Base-by-base conservation (phyloP, 805 yeast genomes). In the Metschnikowia anglica region DNA sequence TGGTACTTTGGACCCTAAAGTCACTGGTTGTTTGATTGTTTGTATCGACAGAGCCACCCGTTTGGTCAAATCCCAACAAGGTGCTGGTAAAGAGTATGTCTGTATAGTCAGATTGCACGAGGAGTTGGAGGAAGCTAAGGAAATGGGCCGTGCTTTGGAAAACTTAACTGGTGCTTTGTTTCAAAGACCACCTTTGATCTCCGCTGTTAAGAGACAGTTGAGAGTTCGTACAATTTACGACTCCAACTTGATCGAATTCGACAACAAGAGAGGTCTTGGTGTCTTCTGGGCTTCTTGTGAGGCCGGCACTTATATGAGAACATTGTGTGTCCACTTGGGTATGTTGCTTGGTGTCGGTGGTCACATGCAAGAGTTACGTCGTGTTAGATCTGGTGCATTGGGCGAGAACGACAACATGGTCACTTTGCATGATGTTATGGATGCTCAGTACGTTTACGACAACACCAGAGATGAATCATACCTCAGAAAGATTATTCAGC, bases 251-350 rank as follows among this genome's bases (percentile, higher is more conserved):
- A 81, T 93, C 60, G 99, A 93, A 72, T 93, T 93, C 62, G 99
- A 90, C 73, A 86, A 89, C 71, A 90, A 93, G 72, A 85, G 98
- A 70, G 91, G 93, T 58, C 77, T 93, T 50, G 96, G 96, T 74
- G 98, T 93, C 26, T 93, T 93, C 76, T 93, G 99, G 99, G 99
- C 98, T 47, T 86, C 96, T 31, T 93, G 99, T 79, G 99, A 93
- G 76, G 99, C 99, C 49, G 99, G 99, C 73, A 93, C 99, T 48
- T 93, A 93, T 73, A 93, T 93, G 97, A 86, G 99, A 80, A 93
- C 99, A 38, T 75, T 93, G 59, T 93, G 99, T 84, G 99, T 93
- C 44, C 99, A 93, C 71, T 75, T 93, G 61, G 99, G 99, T 74
- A 90, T 93, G 96, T 77, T 93, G 47, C 77, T 93, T 54, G 97